phyloP scores from a whole-genome alignment of 129 eudicot genomes.

The Centaurea solstitialis region DNA sequence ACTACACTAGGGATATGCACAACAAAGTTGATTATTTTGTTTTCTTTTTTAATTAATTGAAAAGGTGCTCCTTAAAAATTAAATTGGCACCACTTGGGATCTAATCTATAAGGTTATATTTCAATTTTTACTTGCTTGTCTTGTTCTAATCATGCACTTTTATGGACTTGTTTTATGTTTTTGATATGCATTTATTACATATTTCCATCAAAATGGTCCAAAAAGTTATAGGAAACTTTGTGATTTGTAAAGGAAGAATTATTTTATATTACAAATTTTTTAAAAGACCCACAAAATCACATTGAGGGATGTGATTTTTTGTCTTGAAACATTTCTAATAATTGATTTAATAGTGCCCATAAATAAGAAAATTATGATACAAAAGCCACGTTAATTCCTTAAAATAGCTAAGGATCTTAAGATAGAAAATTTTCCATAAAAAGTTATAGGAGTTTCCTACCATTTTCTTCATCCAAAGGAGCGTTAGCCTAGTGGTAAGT shows the following conservation, averaged over 20 bases:
- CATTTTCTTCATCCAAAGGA: background rate
- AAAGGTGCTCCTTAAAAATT: conserved; percentile 17
- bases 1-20: conserved; percentile 31
- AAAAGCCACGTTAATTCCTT: background rate
- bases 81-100: conserved; percentile 38
- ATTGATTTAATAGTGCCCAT: background rate
- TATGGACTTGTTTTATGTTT: conserved; percentile 16
- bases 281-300: background rate
- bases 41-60: background rate
- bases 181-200: conserved; percentile 15
- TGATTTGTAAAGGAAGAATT: background rate
- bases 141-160: conserved; percentile 16
- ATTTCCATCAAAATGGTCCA: conserved; percentile 20
- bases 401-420: background rate
- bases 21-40: background rate
- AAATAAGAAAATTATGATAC: background rate
- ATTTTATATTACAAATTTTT: background rate
- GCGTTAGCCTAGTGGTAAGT: too few species aligned
- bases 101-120: conserved; percentile 12
- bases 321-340: background rate
- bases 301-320: background rate
- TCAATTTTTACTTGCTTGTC: conserved; percentile 20
- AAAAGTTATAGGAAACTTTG: background rate
- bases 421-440: background rate
- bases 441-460: background rate